Evolutionary conservation across 495 filamentous ascomycete species (phyloP), one percentile per base, ranked within the genome.

Genomic region (Hypoxylon fuscum): DNA sequence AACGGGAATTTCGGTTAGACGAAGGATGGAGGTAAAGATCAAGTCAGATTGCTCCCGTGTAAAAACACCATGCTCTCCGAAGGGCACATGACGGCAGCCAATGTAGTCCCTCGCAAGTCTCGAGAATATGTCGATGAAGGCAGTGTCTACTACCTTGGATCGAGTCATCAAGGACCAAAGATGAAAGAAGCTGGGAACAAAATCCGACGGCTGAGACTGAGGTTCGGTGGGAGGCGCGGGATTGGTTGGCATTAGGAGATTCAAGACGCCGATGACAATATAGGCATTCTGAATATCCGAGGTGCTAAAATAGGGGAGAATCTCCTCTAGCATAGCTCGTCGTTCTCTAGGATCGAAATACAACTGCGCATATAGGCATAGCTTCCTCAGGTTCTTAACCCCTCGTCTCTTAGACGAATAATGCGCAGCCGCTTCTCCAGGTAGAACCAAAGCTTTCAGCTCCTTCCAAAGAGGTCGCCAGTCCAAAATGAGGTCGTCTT

Each of bases 401-500:
- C 74, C 73, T 23, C 78, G 66, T 56, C 76, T 76, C 20, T 79
- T 66, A n/a, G 66, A 70, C 0, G 68, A 53, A 42, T 82, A 80
- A 42, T 85, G 81, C 3, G 79, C 41, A 20, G 79, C 86, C 22
- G 85, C 84, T 70, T 98, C 94, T 14, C 83, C 83, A 0, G 95
- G 96, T 12, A 99, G 77, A 9, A 97, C 92, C 63, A 97, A 85
- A 17, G 83, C 79, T 76, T 97, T 98, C 40, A 98, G 73, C 70
- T 98, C 93, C 59, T 91, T 90, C 85, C 88, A 98, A 17, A 99
- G 79, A 34, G 92, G 93, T 66, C 85, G 86, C 95, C 95, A 99
- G 72, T 97, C 93, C 46, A 99, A 77, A 9, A 80, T 80, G n/a
- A 99, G 78, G 66, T 99, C 96, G 62, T 91, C 89, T 53, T 89